Conservation (phyloP, 1,284 basidiomycete species). For the Ustilago shanxiensis region DNA sequence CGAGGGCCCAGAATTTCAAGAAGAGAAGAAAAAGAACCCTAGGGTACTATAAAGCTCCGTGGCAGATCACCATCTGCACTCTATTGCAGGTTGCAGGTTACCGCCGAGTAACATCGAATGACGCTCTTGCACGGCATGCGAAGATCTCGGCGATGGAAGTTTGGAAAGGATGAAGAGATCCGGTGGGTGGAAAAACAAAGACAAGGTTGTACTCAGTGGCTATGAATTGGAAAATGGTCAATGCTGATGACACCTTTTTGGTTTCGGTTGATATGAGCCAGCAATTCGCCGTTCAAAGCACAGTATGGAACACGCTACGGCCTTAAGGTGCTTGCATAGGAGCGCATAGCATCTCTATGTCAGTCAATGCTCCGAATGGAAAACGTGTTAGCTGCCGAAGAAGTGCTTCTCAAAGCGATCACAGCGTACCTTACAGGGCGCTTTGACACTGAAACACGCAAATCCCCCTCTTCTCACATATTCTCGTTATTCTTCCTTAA, state of each 20-base stretch:
- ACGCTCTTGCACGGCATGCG: no score
- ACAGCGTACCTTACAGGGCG: no score
- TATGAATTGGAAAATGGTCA: background rate
- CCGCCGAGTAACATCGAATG: background rate
- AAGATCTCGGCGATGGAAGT: background rate
- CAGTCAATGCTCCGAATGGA: no score
- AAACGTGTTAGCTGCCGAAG: no score
- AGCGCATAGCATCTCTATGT: background rate
- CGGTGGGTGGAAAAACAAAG: background rate
- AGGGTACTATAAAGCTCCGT: background rate
- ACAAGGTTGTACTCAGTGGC: background rate
- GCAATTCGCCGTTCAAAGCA: no score
- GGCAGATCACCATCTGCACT: background rate
- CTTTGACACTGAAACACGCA: no score
- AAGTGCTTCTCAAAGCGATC: background rate
- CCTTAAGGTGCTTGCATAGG: no score
- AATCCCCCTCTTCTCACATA: no score
- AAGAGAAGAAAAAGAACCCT: background rate
- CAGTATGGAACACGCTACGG: background rate
- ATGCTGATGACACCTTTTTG: background rate
- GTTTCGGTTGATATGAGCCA: no score
- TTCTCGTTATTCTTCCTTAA: no score
- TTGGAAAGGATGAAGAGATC: background rate
- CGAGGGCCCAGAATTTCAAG: background rate
- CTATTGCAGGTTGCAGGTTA: background rate